Evolutionary conservation across 2,329 filamentous ascomycete genomes (phyloP), one percentile per base, ranked within the genome.

Genomic region (Parasarocladium wereldwijsianum): DNA sequence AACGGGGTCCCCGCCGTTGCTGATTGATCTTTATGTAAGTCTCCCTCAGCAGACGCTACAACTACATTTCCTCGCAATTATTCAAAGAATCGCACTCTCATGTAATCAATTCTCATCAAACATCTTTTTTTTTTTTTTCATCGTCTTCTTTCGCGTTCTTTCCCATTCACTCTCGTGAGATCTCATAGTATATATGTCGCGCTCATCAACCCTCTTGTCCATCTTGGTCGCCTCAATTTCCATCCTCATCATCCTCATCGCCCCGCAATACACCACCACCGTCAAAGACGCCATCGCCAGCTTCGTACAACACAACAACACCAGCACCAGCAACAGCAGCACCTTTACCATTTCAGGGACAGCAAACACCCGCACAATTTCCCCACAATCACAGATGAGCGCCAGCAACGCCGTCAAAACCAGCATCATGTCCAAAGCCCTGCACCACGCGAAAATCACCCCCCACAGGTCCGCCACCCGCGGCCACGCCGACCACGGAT

Each of bases 401-500:
- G n/a, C n/a, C n/a, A n/a, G 51, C 43, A 64, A 57, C 39, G 31
- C 46, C 7, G 41, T 40, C 37, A 57, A 49, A 42, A 57, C 57
- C n/a, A n/a, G n/a, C 43, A 30, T 21, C 13, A 77, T 78, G 70
- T 64, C 71, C 32, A 73, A 70, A 51, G 57, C 66, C 31, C 69
- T 79, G 36, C 54, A 62, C 21, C 67, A 78, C 52, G 75, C 74
- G 42, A 81, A 79, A 44, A 78, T 92, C 57, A 70, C 68, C 21
- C 76, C 77, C 31, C 80, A 85, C 39, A 72, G 70, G 34, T 90
- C 80, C 41, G 60, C 64, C 35, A 62, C 68, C 25, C 70, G 85
- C 30, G 84, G 84, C 18, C 78, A 86, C 51, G 68, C 71, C 20
- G 71, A 92, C 50, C 81, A 92, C 51, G 82, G 79, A 51, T 93